phyloP scores from a whole-genome alignment of 768 basidiomycete genomes.

The Suillus spraguei region DNA sequence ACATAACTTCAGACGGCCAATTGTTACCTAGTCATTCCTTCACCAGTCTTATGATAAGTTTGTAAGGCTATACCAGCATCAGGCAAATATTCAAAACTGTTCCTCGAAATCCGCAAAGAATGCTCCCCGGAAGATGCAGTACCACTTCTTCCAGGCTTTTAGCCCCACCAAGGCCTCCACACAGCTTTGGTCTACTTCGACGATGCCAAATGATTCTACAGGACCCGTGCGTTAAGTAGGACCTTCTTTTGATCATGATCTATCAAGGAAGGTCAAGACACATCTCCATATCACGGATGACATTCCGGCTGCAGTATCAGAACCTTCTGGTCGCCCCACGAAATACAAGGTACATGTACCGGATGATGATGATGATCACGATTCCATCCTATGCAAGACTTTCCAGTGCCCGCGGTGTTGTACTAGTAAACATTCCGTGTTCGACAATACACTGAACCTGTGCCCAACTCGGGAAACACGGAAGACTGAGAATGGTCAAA shows the following conservation, averaged over 20 bases:
- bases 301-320: neutral
- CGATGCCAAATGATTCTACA: neutral
- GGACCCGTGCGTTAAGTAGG: neutral
- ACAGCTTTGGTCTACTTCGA: neutral
- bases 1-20: too few relatives aligned
- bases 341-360: neutral
- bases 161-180: too few relatives aligned
- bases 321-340: neutral
- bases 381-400: neutral
- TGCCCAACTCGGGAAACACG: neutral
- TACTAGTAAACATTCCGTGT: neutral
- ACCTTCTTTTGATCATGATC: neutral
- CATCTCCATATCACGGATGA: neutral
- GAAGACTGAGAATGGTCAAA: neutral
- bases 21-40: neutral
- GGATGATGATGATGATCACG: neutral
- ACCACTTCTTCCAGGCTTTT: conserved; percentile 4
- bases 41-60: neutral
- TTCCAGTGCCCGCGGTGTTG: neutral
- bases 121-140: neutral
- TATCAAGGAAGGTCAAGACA: neutral
- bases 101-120: neutral
- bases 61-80: neutral
- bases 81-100: neutral
- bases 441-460: neutral